A percentile compares a stretch with the other conserved stretches of the same genome.
Conservation (phyloP, 2,329 filamentous ascomycete genomes). For the Trichoderma harzianum region DNA sequence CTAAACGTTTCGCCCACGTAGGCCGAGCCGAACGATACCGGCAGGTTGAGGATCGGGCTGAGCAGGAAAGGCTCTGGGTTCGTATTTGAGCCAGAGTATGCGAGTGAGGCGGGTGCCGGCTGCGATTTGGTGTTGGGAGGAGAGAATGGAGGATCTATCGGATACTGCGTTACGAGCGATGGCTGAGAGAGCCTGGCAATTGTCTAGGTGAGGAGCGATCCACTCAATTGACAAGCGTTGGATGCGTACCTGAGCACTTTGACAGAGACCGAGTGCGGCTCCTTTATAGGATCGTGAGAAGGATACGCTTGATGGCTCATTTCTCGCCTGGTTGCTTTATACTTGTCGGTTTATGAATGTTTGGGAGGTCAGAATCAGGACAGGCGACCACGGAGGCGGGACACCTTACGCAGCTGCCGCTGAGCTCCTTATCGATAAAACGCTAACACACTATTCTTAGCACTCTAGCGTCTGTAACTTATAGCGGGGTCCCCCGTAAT, state of each 20-base stretch:
- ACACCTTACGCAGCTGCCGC: background rate
- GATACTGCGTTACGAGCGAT: constrained; percentile 68
- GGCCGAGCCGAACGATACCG: constrained; percentile 86
- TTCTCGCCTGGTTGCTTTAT: background rate
- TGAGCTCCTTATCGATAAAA: constrained; percentile 19
- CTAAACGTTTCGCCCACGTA: constrained; percentile 95
- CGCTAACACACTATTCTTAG: background rate
- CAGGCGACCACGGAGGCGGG: background rate
- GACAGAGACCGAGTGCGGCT: constrained; percentile 74
- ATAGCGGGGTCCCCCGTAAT: background rate
- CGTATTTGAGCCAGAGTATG: constrained; percentile 52
- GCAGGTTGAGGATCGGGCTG: constrained; percentile 71
- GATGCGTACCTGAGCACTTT: constrained; percentile 65
- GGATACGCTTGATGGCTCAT: constrained; percentile 60
- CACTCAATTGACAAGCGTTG: background rate
- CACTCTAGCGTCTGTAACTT: background rate
- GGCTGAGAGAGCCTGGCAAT: constrained; percentile 71
- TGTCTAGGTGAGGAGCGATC: background rate
- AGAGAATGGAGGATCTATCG: constrained; percentile 48
- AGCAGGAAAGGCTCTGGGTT: constrained; percentile 57
- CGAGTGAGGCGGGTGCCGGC: constrained; percentile 64
- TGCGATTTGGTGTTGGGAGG: constrained; percentile 41
- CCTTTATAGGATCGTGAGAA: constrained; percentile 60
- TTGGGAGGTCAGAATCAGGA: background rate
- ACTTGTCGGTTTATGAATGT: background rate